Base-by-base conservation (phyloP, 306 rosid genomes). In the Neltuma alba region DNA sequence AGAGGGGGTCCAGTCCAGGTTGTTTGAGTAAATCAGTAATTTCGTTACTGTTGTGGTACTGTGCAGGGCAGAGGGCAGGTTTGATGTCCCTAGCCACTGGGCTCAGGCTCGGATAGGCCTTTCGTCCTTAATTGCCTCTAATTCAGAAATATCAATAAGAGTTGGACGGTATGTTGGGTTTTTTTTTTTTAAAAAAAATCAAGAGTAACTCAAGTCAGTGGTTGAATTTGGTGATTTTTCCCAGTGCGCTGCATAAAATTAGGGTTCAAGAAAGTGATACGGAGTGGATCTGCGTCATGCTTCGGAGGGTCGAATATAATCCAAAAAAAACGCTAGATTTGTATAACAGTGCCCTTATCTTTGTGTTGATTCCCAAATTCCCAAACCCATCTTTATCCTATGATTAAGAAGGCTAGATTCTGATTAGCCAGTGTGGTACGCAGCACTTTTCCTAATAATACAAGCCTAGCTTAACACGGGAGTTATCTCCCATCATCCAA, bases 391-490 rank as follows among this genome's bases (percentile, higher is more conserved):
- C 42, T 36, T 34, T 9, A 41, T 41, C 45, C 11, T n/a, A n/a
- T n/a, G n/a, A n/a, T n/a, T n/a, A n/a, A n/a, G n/a, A n/a, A n/a
- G n/a, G n/a, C 8, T 2, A 27, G 2, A 13, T 61, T 0, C 7
- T 61, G 13, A 61, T 30, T 64, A 31, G 16, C 36, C 36, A 1
- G 41, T 33, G 12, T 2, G 70, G 70, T 64, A 37, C 4, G 34
- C 1, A 2, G 67, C 21, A 5, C 10, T 61, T 61, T 28, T 61
- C 70, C 9, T 64, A 34, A 64, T 64, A 18, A 64, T 34, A 10
- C 44, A 61, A 1, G 0, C 28, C 28, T 87, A 81, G 87, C 89
- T 83, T 87, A 81, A 82, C 12, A 63, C 64, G 65, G 57, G 86
- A 77, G 84, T 57, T 66, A 77, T 27, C 37, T 13, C 4, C 11